A percentile compares a stretch with the other conserved stretches of the same genome.
Evolutionary conservation across 1,284 basidiomycete species (phyloP).

Genomic region (Caloboletus inedulis): DNA sequence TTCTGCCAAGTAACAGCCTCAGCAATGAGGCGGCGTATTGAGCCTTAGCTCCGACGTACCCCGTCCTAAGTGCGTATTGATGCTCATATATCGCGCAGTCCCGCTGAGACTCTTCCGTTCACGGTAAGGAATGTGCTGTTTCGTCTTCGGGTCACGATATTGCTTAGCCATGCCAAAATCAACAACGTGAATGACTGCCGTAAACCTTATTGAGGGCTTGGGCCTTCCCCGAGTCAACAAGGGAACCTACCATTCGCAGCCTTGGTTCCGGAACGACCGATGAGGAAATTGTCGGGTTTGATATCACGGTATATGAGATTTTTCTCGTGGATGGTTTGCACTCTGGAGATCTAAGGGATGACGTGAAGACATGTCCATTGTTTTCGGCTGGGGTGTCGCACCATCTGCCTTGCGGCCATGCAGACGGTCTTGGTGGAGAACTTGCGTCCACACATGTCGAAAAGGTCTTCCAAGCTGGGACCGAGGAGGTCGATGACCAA

Average conservation of each 20-base stretch:
- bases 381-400: conserved; percentile 31
- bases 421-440: conserved; percentile 97
- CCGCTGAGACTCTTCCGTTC: conserved; percentile 98
- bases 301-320: conserved; percentile 99
- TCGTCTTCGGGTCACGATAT: conserved; percentile 97
- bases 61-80: conserved; percentile 96
- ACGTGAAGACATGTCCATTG: neutral
- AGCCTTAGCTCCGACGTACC: conserved; percentile 31
- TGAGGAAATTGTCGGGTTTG: conserved; percentile 98
- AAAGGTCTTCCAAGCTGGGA: conserved; percentile 94
- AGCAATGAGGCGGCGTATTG: neutral
- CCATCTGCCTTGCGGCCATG: conserved; percentile 99
- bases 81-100: conserved; percentile 97
- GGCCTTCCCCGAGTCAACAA: neutral
- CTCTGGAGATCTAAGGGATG: conserved; percentile 78
- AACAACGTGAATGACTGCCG: conserved; percentile 77
- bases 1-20: conserved; percentile 34
- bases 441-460: conserved; percentile 96
- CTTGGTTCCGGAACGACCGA: conserved; percentile 90
- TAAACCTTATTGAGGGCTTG: neutral
- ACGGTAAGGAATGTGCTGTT: conserved; percentile 96
- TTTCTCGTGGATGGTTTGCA: conserved; percentile 97
- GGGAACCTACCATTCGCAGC: conserved; percentile 60
- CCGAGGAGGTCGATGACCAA: conserved; percentile 98
- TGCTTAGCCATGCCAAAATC: conserved; percentile 99